Evolutionary conservation across 2,329 filamentous ascomycete genomes (phyloP).

Genomic region (Colletotrichum cuscutae): DNA sequence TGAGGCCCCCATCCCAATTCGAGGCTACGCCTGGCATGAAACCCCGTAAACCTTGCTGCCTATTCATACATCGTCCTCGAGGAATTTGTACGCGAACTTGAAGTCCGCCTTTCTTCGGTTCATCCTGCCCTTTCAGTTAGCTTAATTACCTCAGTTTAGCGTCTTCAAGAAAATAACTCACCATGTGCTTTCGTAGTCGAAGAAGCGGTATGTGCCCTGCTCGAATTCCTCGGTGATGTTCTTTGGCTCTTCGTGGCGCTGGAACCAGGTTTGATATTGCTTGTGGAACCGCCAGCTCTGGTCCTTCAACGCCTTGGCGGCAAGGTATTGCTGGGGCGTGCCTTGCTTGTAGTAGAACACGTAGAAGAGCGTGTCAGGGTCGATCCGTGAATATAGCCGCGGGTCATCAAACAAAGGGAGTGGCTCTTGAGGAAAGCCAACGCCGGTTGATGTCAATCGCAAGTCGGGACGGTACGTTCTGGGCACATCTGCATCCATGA

Average conservation of each 20-base stretch:
- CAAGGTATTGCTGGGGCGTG: slow-evolving; percentile 93
- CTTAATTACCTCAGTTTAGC: slow-evolving; percentile 32
- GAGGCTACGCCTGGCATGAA: slow-evolving; percentile 31
- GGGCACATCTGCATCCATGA: slow-evolving; percentile 82
- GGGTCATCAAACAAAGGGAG: slow-evolving; percentile 92
- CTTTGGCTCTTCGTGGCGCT: slow-evolving; percentile 97
- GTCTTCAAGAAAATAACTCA: slow-evolving; percentile 57
- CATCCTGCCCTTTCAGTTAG: slow-evolving; percentile 74
- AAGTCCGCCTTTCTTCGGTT: slow-evolving; percentile 97
- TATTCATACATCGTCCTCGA: slow-evolving; percentile 85
- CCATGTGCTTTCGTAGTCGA: slow-evolving; percentile 99
- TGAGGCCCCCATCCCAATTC: slow-evolving; percentile 28
- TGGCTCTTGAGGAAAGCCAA: slow-evolving; percentile 94
- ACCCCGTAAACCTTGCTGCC: slow-evolving; percentile 22
- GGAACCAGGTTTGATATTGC: slow-evolving; percentile 99
- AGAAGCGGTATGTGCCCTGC: slow-evolving; percentile 98
- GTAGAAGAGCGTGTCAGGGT: slow-evolving; percentile 97
- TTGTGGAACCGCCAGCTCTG: slow-evolving; percentile 99
- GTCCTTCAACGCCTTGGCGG: slow-evolving; percentile 95
- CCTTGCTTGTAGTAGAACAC: slow-evolving; percentile 99
- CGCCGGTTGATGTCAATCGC: slow-evolving; percentile 77
- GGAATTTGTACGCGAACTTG: slow-evolving; percentile 97
- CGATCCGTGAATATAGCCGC: slow-evolving; percentile 85
- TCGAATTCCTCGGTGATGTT: slow-evolving; percentile 98
- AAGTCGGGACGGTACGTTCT: slow-evolving; percentile 86